Percentiles rank a stretch among this genome's conserved stretches.
phyloP scores from a whole-genome alignment of 192 early-diverging fungal genomes.

The Coemansia sp. region DNA sequence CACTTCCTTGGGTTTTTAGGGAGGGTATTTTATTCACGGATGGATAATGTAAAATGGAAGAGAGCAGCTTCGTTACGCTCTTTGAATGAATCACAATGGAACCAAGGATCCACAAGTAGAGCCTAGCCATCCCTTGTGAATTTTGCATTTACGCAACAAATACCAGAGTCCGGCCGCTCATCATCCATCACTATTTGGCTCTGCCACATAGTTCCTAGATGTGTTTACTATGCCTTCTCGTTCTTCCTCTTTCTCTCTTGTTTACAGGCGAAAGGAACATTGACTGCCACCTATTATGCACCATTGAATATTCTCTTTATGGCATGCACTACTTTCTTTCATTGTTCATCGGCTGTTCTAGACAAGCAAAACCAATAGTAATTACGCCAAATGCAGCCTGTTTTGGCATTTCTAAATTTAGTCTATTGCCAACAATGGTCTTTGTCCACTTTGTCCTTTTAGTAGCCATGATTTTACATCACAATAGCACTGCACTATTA shows the following conservation, averaged over 20 bases:
- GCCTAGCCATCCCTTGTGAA: background rate
- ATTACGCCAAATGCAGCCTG: background rate
- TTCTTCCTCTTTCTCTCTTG: background rate
- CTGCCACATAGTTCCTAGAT: background rate
- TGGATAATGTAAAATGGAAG: background rate
- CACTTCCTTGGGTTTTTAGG: background rate
- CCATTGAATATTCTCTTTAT: background rate
- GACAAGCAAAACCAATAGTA: background rate
- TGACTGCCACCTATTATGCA: background rate
- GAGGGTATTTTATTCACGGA: too few species aligned
- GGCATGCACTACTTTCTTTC: background rate
- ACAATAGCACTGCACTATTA: background rate
- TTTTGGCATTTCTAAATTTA: constrained; percentile 12
- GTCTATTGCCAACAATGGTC: background rate
- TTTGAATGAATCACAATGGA: background rate
- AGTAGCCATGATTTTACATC: background rate
- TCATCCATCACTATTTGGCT: background rate
- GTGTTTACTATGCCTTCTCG: background rate
- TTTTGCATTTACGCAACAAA: background rate
- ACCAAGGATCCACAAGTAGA: background rate
- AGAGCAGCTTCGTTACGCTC: background rate
- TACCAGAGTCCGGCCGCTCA: background rate
- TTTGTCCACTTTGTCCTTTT: background rate
- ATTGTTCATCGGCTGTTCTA: background rate
- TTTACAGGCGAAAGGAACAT: background rate